Conservation (phyloP, 2,329 filamentous ascomycete species). For the Penicillium capsulatum region DNA sequence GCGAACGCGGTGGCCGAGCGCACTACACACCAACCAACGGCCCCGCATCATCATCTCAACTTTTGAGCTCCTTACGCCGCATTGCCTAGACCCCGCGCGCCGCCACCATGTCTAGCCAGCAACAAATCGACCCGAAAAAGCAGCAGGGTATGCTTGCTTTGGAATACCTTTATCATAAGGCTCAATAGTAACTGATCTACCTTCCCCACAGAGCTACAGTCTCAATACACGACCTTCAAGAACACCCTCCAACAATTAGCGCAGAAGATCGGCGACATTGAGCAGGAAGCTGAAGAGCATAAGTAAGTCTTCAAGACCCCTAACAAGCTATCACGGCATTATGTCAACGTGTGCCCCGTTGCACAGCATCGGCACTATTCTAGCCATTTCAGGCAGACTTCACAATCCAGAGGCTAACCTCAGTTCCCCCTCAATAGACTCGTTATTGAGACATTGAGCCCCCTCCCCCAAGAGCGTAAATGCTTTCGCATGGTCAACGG, state of each 20-base stretch:
- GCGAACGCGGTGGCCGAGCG: slow-evolving; percentile 11
- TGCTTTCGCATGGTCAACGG: slow-evolving; percentile 99
- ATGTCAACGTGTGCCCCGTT: too few species aligned
- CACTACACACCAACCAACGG: slow-evolving; percentile 16
- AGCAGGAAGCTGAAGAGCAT: slow-evolving; percentile 96
- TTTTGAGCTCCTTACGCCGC: slow-evolving; percentile 24
- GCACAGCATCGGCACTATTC: too few species aligned
- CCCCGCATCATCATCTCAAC: slow-evolving; percentile 34
- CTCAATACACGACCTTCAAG: slow-evolving; percentile 55
- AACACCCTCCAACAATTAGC: slow-evolving; percentile 83
- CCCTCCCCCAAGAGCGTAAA: slow-evolving; percentile 79
- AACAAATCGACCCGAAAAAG: slow-evolving; percentile 41
- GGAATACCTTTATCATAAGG: neutral
- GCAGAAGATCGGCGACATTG: slow-evolving; percentile 93
- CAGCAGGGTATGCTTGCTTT: slow-evolving; percentile 42
- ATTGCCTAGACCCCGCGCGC: slow-evolving; percentile 8
- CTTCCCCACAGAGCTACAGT: slow-evolving; percentile 42
- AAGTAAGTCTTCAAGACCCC: slow-evolving; percentile 60
- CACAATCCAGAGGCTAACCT: slow-evolving; percentile 16
- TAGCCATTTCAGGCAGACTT: too few species aligned
- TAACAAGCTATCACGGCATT: too few species aligned
- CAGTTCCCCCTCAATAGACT: slow-evolving; percentile 55
- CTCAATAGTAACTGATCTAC: slow-evolving; percentile 6
- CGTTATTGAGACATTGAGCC: slow-evolving; percentile 85
- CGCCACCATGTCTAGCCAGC: slow-evolving; percentile 38